Conservation (phyloP, 441 rosid species). For the Populus hybrid region DNA sequence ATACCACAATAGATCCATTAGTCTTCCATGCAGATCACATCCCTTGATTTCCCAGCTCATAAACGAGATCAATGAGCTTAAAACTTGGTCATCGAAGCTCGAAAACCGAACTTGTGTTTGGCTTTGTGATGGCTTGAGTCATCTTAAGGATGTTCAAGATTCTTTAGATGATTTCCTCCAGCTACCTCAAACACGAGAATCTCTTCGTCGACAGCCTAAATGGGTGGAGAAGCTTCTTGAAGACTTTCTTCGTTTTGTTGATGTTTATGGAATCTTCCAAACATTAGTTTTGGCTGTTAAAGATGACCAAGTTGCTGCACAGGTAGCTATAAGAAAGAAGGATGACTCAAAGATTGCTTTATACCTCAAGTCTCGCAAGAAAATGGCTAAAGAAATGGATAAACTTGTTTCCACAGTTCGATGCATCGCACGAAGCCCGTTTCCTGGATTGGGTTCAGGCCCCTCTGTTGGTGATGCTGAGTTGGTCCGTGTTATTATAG, state of each 20-base stretch:
- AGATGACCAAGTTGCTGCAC: slow-evolving; percentile 64
- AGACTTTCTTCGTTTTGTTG: slow-evolving; percentile 62
- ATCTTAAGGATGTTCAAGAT: slow-evolving; percentile 52
- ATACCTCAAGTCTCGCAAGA: slow-evolving; percentile 46
- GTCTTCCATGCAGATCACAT: slow-evolving; percentile 65
- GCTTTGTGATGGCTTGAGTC: slow-evolving; percentile 52
- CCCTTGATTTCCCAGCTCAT: slow-evolving; percentile 60
- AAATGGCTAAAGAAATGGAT: slow-evolving; percentile 45
- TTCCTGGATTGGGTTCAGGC: slow-evolving; percentile 18
- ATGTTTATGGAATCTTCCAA: slow-evolving; percentile 76
- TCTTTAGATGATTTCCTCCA: slow-evolving; percentile 57
- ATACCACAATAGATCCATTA: slow-evolving; percentile 63
- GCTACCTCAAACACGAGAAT: slow-evolving; percentile 63
- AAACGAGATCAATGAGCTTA: slow-evolving; percentile 40
- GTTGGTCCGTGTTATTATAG: slow-evolving; percentile 40
- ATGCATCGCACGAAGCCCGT: slow-evolving; percentile 21
- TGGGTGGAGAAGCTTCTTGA: slow-evolving; percentile 70
- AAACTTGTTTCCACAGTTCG: slow-evolving; percentile 42
- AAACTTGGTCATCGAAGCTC: slow-evolving; percentile 36
- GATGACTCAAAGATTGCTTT: slow-evolving; percentile 45
- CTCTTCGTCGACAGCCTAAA: slow-evolving; percentile 43
- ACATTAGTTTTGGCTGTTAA: slow-evolving; percentile 44
- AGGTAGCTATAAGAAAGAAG: slow-evolving; percentile 53
- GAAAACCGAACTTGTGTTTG: slow-evolving; percentile 38
- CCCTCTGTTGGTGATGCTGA: slow-evolving; percentile 37